Percentiles rank a stretch among this genome's conserved stretches.
phyloP scores from a whole-genome alignment of 2,329 filamentous ascomycete genomes.

The Pseudocercospora vitis region DNA sequence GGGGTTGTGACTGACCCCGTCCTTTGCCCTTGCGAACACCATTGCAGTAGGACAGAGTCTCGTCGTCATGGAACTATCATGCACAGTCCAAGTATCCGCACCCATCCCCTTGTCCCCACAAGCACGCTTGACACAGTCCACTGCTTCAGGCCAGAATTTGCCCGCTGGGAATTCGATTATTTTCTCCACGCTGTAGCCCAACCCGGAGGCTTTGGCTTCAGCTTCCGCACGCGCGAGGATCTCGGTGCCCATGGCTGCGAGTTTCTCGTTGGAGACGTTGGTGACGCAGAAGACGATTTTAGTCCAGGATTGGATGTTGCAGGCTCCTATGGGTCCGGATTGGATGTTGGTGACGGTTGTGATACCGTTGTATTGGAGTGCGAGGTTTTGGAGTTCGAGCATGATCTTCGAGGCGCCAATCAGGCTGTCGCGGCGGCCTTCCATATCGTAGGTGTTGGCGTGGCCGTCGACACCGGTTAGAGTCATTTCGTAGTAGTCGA shows the following conservation, averaged over 20 bases:
- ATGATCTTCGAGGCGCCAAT: constrained; percentile 32
- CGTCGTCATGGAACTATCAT: constrained; percentile 36
- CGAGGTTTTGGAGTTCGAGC: constrained; percentile 28
- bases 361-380: constrained; percentile 24
- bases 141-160: constrained; percentile 20
- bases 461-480: constrained; percentile 30
- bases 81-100: constrained; percentile 30
- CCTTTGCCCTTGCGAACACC: constrained; percentile 35
- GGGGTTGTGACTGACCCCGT: constrained; percentile 32
- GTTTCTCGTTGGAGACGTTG: constrained; percentile 26
- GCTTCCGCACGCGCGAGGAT: constrained; percentile 21
- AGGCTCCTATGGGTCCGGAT: constrained; percentile 26
- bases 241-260: constrained; percentile 30
- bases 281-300: constrained; percentile 33
- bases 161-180: constrained; percentile 20
- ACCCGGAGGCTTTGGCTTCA: constrained; percentile 2
- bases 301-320: constrained; percentile 36
- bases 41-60: constrained; percentile 35
- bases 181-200: constrained; percentile 1
- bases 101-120: constrained; percentile 32
- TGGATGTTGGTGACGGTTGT: constrained; percentile 35
- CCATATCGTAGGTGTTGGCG: constrained; percentile 37
- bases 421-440: constrained; percentile 31
- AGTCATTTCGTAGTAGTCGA: constrained; percentile 26
- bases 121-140: constrained; percentile 29